Conservation (phyloP, 1,284 basidiomycete species). For the Trichosporon asahii region DNA sequence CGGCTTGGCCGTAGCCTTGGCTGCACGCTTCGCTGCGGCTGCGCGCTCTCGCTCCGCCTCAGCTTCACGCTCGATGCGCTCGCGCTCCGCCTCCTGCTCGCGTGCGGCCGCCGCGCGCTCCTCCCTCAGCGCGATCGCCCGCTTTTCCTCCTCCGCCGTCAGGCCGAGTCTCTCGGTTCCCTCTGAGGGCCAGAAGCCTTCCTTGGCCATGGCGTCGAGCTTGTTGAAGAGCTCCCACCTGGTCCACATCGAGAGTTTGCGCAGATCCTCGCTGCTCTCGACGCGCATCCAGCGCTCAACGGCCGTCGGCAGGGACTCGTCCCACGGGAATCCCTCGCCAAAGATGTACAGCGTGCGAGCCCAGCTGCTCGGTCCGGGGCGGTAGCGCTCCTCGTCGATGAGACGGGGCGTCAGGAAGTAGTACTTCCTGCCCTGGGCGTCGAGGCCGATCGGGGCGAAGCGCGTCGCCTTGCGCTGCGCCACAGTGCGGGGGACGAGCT, state of each 20-base stretch:
- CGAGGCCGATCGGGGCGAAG: slow-evolving; percentile 37
- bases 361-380: slow-evolving; percentile 34
- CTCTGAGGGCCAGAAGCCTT: background rate
- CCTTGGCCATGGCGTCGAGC: background rate
- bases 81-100: slow-evolving; percentile 44
- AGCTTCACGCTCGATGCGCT: background rate
- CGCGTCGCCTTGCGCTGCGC: slow-evolving; percentile 25
- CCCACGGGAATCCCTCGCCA: slow-evolving; percentile 28
- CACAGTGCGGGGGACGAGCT: slow-evolving; percentile 30
- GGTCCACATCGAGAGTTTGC: background rate
- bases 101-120: slow-evolving; percentile 41
- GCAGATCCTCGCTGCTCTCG: slow-evolving; percentile 21
- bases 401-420: slow-evolving; percentile 32
- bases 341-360: slow-evolving; percentile 40
- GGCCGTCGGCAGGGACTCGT: slow-evolving; percentile 25
- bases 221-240: background rate
- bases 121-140: slow-evolving; percentile 50
- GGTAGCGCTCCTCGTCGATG: slow-evolving; percentile 34
- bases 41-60: no score
- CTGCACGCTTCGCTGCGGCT: slow-evolving; percentile 32
- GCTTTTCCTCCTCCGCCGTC: background rate
- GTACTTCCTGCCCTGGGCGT: slow-evolving; percentile 41
- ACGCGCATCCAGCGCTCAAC: slow-evolving; percentile 44
- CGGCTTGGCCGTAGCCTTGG: background rate
- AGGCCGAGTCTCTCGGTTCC: background rate